Percentiles rank a stretch among this genome's conserved stretches.
phyloP scores from a whole-genome alignment of 2,329 filamentous ascomycete genomes.

The Coniochaeta sp. region DNA sequence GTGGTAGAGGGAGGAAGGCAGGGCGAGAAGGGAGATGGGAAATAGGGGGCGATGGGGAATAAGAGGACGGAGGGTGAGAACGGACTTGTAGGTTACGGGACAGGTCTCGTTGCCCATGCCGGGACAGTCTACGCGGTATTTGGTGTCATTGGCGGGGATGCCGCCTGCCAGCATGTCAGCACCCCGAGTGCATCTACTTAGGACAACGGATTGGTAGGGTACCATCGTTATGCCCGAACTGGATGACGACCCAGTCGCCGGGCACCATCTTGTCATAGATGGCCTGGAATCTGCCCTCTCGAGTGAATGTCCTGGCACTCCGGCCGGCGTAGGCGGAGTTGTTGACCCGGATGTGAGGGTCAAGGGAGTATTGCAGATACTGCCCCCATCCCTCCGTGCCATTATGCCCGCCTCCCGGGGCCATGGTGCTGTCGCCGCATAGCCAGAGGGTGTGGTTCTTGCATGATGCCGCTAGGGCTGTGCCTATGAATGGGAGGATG shows the following conservation, averaged over 20 bases:
- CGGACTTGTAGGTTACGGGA: slow-evolving; percentile 37
- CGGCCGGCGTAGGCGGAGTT: slow-evolving; percentile 63
- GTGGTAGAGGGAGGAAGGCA: too few relatives aligned
- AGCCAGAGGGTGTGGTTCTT: slow-evolving; percentile 2
- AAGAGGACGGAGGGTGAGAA: too few relatives aligned
- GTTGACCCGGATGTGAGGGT: slow-evolving; percentile 34
- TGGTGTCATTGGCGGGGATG: slow-evolving; percentile 44
- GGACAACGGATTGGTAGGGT: not conserved
- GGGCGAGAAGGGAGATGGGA: not conserved
- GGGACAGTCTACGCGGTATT: slow-evolving; percentile 53
- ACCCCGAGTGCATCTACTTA: too few relatives aligned
- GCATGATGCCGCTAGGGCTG: not conserved
- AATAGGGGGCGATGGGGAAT: too few relatives aligned
- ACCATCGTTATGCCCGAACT: slow-evolving; percentile 69
- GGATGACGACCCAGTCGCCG: slow-evolving; percentile 62
- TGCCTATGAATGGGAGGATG: not conserved
- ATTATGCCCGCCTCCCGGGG: slow-evolving; percentile 34
- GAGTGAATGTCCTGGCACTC: slow-evolving; percentile 58
- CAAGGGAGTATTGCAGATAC: slow-evolving; percentile 47
- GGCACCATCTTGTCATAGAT: slow-evolving; percentile 44
- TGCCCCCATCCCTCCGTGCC: slow-evolving; percentile 54
- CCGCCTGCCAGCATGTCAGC: too few relatives aligned
- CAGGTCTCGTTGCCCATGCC: slow-evolving; percentile 48
- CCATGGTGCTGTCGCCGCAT: slow-evolving; percentile 55
- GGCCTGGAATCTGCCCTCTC: slow-evolving; percentile 56